phyloP scores from a whole-genome alignment of 2,329 filamentous ascomycete genomes.

The Pseudogymnoascus sp. region DNA sequence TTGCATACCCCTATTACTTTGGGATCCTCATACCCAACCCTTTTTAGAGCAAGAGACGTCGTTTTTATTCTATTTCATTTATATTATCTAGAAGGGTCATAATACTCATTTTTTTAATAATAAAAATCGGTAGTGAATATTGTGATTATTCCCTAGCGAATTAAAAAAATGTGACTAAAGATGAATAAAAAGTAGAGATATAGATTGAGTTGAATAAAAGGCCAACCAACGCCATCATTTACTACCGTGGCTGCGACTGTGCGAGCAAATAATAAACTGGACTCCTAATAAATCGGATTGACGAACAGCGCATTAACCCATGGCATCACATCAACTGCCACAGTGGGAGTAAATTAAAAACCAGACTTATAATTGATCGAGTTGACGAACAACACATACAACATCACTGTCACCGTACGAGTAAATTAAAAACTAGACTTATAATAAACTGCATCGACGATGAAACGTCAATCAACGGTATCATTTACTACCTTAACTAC shows the following conservation, averaged over 20 bases:
- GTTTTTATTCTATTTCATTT: no score
- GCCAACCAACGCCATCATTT: no score
- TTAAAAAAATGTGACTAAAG: no score
- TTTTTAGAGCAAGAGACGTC: no score
- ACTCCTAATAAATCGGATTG: neutral
- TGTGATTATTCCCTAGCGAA: no score
- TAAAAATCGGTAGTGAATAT: no score
- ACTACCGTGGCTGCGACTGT: no score
- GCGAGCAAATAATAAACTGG: neutral
- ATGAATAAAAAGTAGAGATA: neutral
- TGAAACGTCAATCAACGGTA: neutral
- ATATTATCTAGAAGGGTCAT: no score
- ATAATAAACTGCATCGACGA: slow-evolving; percentile 5
- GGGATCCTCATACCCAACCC: no score
- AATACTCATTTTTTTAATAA: no score
- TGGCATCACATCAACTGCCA: neutral
- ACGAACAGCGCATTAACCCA: neutral
- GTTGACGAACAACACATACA: neutral
- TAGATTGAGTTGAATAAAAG: neutral
- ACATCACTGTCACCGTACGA: neutral
- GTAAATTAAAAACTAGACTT: neutral
- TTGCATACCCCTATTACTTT: no score
- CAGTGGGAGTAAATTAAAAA: neutral
- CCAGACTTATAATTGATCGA: neutral
- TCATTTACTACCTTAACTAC: slow-evolving; percentile 5